These are phyloP conservation scores for Acacia crassicarpa DNA, from an alignment of 306 rosid species.

Conservation along the genomic window DNA sequence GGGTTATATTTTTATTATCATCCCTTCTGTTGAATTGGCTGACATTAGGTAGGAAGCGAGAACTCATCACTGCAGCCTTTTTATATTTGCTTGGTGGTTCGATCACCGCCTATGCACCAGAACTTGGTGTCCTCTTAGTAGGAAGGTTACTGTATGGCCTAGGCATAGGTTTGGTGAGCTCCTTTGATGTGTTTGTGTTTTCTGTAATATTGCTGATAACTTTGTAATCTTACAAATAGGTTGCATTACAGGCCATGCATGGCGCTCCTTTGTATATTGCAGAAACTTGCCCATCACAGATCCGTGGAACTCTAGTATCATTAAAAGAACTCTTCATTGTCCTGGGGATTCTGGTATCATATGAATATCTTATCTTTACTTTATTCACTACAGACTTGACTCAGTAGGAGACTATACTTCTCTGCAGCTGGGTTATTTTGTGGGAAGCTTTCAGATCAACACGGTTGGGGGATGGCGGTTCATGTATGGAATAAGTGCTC, in stretches of 20 bases:
- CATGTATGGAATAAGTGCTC: slow-evolving; percentile 89
- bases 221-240: slow-evolving; percentile 24
- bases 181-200: slow-evolving; percentile 21
- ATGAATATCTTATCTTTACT: slow-evolving; percentile 12
- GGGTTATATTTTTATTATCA: slow-evolving; percentile 15
- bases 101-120: slow-evolving; percentile 72
- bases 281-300: slow-evolving; percentile 91
- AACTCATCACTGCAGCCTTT: slow-evolving; percentile 68
- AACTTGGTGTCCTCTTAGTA: slow-evolving; percentile 65
- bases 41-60: slow-evolving; percentile 73
- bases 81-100: slow-evolving; percentile 71
- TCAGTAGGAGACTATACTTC: slow-evolving; percentile 25
- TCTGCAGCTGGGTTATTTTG: slow-evolving; percentile 84
- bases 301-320: slow-evolving; percentile 94
- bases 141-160: slow-evolving; percentile 93
- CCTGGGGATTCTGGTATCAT: slow-evolving; percentile 87
- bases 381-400: slow-evolving; percentile 27
- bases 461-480: slow-evolving; percentile 89
- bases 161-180: slow-evolving; percentile 90
- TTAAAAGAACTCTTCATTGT: slow-evolving; percentile 96
- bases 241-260: slow-evolving; percentile 86
- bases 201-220: slow-evolving; percentile 22
- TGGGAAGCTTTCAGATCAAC: slow-evolving; percentile 83
- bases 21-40: slow-evolving; percentile 28
- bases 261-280: slow-evolving; percentile 98